phyloP scores from a whole-genome alignment of 352 stramenopile species.

The Phytophthora agathidicida region DNA sequence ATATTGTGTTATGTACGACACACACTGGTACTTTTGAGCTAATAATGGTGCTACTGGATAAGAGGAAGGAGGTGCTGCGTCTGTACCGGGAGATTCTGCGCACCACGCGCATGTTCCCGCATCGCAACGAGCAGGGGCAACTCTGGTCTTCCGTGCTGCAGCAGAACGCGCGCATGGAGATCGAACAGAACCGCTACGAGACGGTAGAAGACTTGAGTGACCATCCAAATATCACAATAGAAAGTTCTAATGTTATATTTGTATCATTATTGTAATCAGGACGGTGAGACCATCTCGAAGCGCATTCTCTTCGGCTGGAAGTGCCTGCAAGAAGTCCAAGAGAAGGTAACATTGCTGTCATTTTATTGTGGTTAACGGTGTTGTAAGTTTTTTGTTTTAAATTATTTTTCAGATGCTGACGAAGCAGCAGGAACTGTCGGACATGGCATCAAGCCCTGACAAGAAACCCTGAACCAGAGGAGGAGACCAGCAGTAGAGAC shows the following conservation, averaged over 20 bases:
- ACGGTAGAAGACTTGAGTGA: constrained; percentile 38
- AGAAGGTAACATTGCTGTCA: constrained; percentile 49
- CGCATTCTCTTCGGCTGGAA: constrained; percentile 83
- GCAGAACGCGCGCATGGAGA: constrained; percentile 81
- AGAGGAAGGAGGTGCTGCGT: constrained; percentile 77
- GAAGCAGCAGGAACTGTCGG: constrained; percentile 49
- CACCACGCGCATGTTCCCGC: constrained; percentile 75
- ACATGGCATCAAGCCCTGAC: constrained; percentile 13
- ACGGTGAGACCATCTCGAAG: constrained; percentile 78
- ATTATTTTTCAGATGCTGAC: constrained; percentile 46
- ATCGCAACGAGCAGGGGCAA: constrained; percentile 75
- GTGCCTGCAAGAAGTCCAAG: constrained; percentile 76
- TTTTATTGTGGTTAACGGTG: background rate
- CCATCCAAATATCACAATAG: constrained; percentile 9
- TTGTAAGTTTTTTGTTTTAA: constrained; percentile 1
- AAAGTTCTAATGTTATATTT: constrained; percentile 25
- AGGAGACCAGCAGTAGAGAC: background rate
- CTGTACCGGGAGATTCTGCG: constrained; percentile 85
- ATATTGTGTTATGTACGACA: constrained; percentile 13
- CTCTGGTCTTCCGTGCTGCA: constrained; percentile 69
- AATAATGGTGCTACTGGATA: constrained; percentile 50
- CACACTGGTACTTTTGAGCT: constrained; percentile 2
- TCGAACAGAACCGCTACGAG: constrained; percentile 80
- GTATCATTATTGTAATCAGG: constrained; percentile 31
- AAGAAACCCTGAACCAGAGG: constrained; percentile 22